Evolutionary conservation across 176 grass and related monocot genomes (phyloP).

Genomic region (Cocos nucifera): DNA sequence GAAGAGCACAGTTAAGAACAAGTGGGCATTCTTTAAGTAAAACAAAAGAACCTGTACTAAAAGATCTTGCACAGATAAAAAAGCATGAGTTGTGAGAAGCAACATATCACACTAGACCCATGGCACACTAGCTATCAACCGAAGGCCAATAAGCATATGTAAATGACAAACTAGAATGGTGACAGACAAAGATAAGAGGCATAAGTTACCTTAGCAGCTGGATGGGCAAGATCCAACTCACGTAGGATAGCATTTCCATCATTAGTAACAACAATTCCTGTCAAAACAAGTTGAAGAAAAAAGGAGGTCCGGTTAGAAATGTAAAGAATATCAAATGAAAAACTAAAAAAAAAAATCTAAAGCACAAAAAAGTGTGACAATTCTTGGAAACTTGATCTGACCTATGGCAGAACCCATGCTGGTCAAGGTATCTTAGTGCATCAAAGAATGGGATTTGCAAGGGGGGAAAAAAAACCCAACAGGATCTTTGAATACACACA

Average conservation of each 20-base stretch:
- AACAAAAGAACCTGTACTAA: no score
- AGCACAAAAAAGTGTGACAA: no score
- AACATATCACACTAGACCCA: no score
- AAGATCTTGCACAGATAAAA: no score
- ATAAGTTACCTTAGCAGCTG: conserved; percentile 75
- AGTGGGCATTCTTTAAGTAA: no score
- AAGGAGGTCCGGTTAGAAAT: not conserved
- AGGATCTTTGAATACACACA: no score
- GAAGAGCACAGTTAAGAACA: no score
- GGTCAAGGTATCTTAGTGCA: no score
- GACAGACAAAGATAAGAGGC: not conserved
- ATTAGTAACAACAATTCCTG: conserved; percentile 97
- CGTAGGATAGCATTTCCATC: conserved; percentile 96
- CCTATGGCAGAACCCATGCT: no score
- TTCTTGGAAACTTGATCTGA: no score
- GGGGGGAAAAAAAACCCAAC: not conserved
- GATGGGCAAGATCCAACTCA: conserved; percentile 92
- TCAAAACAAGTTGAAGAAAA: conserved; percentile 18
- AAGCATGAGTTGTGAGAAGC: no score
- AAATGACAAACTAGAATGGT: no score
- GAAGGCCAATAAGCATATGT: not conserved
- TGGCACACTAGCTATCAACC: not conserved
- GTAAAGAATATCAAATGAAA: conserved; percentile 3
- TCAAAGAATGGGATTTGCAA: not conserved
- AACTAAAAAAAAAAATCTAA: not conserved